phyloP scores from a whole-genome alignment of 495 filamentous ascomycete genomes.

The Penicillium atrosanguineum region DNA sequence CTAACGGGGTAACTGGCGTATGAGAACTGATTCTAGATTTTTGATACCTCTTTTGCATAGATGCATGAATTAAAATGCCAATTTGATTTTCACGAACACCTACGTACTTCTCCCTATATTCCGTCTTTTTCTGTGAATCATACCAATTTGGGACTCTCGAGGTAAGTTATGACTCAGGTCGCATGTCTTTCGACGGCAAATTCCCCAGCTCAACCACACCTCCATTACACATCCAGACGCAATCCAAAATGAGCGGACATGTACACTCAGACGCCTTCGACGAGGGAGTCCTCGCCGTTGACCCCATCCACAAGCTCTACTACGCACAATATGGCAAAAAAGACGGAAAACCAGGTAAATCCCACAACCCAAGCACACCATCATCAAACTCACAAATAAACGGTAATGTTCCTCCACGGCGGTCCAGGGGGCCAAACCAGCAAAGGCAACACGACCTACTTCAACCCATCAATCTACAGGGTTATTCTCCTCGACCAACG shows the following conservation, averaged over 20 bases:
- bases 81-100: not conserved
- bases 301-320: constrained; percentile 35
- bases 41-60: constrained; percentile 18
- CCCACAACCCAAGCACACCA: not conserved
- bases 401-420: constrained; percentile 45
- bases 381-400: constrained; percentile 1
- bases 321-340: constrained; percentile 45
- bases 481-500: constrained; percentile 48
- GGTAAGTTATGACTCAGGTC: not conserved
- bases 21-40: not conserved
- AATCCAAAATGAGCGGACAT: constrained; percentile 13
- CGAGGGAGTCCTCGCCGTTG: constrained; percentile 31
- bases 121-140: not conserved
- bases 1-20: not conserved
- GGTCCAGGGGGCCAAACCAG: constrained; percentile 42
- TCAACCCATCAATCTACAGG: constrained; percentile 43
- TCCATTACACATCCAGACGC: not conserved
- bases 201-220: not conserved
- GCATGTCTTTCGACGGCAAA: not conserved
- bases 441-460: constrained; percentile 35
- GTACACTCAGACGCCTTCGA: constrained; percentile 21
- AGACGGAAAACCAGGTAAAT: constrained; percentile 28
- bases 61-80: constrained; percentile 1
- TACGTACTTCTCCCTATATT: not conserved
- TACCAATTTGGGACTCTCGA: not conserved